Evolutionary conservation across 768 basidiomycete species (phyloP).

Genomic region (Pluteus cervinus): DNA sequence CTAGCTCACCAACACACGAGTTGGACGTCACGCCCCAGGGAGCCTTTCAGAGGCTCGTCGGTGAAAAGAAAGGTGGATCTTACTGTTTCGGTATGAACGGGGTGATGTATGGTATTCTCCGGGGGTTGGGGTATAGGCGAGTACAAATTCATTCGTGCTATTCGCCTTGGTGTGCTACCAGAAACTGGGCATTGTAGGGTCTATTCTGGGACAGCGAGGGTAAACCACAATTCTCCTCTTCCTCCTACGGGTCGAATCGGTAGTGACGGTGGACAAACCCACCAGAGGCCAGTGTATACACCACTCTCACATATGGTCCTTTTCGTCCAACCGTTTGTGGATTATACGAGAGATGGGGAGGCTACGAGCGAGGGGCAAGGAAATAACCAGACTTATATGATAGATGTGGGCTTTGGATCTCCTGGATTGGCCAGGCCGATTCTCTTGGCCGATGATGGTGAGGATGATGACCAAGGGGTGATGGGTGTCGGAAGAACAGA

Average conservation of each 20-base stretch:
- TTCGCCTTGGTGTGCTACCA: no score
- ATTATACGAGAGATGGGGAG: no score
- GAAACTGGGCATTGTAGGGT: constrained; percentile 17
- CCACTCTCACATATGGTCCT: constrained; percentile 19
- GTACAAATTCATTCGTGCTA: no score
- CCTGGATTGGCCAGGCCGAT: constrained; percentile 19
- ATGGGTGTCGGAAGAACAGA: constrained; percentile 16
- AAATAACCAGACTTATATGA: constrained; percentile 23
- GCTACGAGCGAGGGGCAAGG: no score
- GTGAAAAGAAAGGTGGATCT: constrained; percentile 15
- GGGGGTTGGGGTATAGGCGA: constrained; percentile 23
- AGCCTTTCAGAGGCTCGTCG: constrained; percentile 16
- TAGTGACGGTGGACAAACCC: no score
- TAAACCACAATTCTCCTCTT: constrained; percentile 13
- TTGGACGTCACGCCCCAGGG: constrained; percentile 20
- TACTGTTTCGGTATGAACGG: constrained; percentile 25
- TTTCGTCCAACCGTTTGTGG: constrained; percentile 22
- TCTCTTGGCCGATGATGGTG: constrained; percentile 18
- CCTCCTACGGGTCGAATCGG: no score
- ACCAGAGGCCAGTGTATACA: no score
- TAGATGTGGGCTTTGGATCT: constrained; percentile 26
- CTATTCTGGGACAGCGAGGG: constrained; percentile 20
- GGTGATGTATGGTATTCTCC: constrained; percentile 20
- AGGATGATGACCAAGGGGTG: constrained; percentile 12
- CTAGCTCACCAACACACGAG: constrained; percentile 17